Evolutionary conservation across 1,139 yeast genomes (phyloP), one percentile per base, ranked within the genome.

Genomic region (Yamadazyma triangularis): DNA sequence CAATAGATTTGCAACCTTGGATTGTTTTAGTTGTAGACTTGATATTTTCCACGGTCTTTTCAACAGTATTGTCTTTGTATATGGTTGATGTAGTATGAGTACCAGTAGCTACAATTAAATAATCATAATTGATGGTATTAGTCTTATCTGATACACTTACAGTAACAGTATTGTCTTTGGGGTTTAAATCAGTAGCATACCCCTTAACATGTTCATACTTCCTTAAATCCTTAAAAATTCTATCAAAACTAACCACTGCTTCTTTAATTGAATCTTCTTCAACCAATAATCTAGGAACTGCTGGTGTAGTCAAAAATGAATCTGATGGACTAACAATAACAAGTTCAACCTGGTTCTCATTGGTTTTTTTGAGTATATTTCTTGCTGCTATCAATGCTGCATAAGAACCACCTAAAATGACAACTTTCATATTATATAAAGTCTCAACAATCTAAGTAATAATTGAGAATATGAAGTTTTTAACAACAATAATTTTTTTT

Each of bases 341-440:
- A 30, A 28, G 45, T 36, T 18, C 52, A 44, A 12, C 44, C 2
- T 34, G 31, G n/a, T n/a, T n/a, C n/a, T n/a, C n/a, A n/a, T n/a
- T n/a, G n/a, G n/a, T n/a, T n/a, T n/a, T n/a, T n/a, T 38, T 32
- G 13, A 45, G 35, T 6, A 52, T 28, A 2, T 42, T 35, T 19
- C 50, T 50, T 7, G 55, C 52, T 4, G 64, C 65, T 4, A 33
- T 25, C 8, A 50, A 35, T 4, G 55, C 70, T 8, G 63, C 64
- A 32, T 39, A 60, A 4, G 64, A 58, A 4, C 58, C 65, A 10
- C 70, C 70, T 21, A 64, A 45, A 13, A 64, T 53, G 4, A 58
- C 53, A 13, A 60, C 44, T 24, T 38, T 10, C 10, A 32, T 21
- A n/a, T 11, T 21, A 21, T 21, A 11, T 21, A 9, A n/a, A 13